A percentile compares a stretch with the other conserved stretches of the same genome.
phyloP scores from a whole-genome alignment of 1,139 yeast species.

The Geotrichum fermentans region DNA sequence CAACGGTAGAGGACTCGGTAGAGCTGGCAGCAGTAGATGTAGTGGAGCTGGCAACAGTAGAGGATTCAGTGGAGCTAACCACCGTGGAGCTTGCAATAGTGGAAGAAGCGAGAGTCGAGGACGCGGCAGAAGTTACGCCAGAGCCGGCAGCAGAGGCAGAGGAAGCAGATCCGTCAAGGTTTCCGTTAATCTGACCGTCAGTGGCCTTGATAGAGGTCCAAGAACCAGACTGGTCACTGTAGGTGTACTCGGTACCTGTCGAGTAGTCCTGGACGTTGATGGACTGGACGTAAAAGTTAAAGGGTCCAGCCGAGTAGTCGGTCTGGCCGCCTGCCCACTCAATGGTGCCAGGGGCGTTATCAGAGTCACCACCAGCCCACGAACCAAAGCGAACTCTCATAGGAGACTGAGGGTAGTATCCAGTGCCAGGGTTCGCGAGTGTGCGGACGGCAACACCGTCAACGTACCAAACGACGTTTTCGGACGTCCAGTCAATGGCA shows the following conservation, averaged over 20 bases:
- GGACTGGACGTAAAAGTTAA: slow-evolving; percentile 59
- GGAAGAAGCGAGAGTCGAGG: slow-evolving; percentile 14
- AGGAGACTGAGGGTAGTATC: slow-evolving; percentile 68
- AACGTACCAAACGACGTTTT: slow-evolving; percentile 55
- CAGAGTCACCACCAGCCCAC: slow-evolving; percentile 81
- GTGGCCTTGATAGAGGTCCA: slow-evolving; percentile 65
- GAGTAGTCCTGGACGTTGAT: slow-evolving; percentile 73
- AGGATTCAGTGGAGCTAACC: background rate
- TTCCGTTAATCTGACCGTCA: slow-evolving; percentile 51
- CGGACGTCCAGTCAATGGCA: slow-evolving; percentile 76
- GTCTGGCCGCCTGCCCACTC: slow-evolving; percentile 85
- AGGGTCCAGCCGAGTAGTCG: slow-evolving; percentile 64
- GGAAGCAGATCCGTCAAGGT: slow-evolving; percentile 23
- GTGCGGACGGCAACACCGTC: slow-evolving; percentile 61
- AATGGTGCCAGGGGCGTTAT: slow-evolving; percentile 60
- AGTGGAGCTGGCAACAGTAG: background rate
- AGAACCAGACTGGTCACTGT: slow-evolving; percentile 58
- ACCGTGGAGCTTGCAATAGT: background rate
- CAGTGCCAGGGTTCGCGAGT: slow-evolving; percentile 45
- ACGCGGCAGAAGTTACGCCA: slow-evolving; percentile 13
- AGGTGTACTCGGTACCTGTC: slow-evolving; percentile 63
- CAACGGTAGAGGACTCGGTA: background rate
- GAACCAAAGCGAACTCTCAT: slow-evolving; percentile 65
- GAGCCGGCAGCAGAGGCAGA: slow-evolving; percentile 19
- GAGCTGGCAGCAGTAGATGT: background rate